Evolutionary conservation across 1,284 basidiomycete genomes (phyloP).

Genomic region (Tylopilus sp.): DNA sequence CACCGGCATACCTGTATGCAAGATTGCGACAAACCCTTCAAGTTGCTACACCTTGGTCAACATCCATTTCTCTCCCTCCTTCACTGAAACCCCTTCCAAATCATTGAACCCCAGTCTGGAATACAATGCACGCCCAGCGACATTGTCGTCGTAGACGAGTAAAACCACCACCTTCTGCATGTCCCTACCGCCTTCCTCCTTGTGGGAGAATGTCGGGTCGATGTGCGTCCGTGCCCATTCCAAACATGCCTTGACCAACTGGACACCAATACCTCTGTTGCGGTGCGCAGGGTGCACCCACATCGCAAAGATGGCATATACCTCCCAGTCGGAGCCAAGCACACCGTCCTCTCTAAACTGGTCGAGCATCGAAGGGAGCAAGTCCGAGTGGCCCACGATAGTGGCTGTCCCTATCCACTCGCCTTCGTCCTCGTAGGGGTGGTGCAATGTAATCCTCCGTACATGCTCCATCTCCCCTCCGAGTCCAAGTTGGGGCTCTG

Average conservation of each 20-base stretch:
- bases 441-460: neutral
- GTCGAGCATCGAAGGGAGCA: slow-evolving; percentile 19
- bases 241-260: slow-evolving; percentile 31
- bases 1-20: no score
- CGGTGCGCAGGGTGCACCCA: slow-evolving; percentile 51
- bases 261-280: slow-evolving; percentile 43
- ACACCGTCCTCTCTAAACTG: slow-evolving; percentile 25
- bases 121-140: slow-evolving; percentile 30
- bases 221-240: slow-evolving; percentile 36
- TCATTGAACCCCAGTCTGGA: slow-evolving; percentile 33
- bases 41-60: slow-evolving; percentile 22
- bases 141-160: slow-evolving; percentile 24
- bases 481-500: neutral
- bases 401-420: slow-evolving; percentile 46
- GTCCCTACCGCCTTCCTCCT: neutral
- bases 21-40: neutral
- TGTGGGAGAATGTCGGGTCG: slow-evolving; percentile 20
- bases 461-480: neutral
- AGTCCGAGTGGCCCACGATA: slow-evolving; percentile 40
- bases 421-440: neutral
- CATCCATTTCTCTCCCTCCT: slow-evolving; percentile 36
- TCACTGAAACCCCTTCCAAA: slow-evolving; percentile 11
- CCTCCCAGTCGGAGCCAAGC: slow-evolving; percentile 24
- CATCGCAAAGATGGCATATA: slow-evolving; percentile 46
- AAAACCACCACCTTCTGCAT: slow-evolving; percentile 31